A percentile compares a stretch with the other conserved stretches of the same genome.
Evolutionary conservation across 768 basidiomycete species (phyloP).

Genomic region (Leccinum fibrillosum): DNA sequence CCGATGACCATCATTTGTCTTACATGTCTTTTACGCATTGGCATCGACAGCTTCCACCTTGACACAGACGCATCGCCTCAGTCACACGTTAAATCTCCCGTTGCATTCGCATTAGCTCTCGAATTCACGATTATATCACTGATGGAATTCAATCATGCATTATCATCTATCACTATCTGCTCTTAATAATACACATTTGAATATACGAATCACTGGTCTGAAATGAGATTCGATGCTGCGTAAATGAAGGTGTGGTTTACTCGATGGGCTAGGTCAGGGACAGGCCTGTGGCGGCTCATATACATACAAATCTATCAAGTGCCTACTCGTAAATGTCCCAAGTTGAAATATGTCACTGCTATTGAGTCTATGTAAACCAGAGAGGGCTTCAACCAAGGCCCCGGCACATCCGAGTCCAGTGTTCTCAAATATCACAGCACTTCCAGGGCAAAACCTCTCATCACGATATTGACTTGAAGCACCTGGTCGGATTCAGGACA

Average conservation of each 20-base stretch:
- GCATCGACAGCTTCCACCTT: constrained; percentile 11
- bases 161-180: constrained; percentile 26
- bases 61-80: constrained; percentile 8
- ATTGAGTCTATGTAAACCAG: neutral
- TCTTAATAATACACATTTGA: constrained; percentile 24
- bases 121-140: constrained; percentile 21
- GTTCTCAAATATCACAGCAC: neutral
- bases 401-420: neutral
- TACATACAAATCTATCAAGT: neutral
- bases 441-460: neutral
- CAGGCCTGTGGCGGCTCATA: neutral
- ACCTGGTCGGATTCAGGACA: neutral
- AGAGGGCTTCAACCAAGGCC: neutral
- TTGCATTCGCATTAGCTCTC: constrained; percentile 18
- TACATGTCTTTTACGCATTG: constrained; percentile 19
- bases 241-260: neutral
- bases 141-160: constrained; percentile 27
- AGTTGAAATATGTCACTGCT: neutral
- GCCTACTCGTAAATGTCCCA: neutral
- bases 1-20: constrained; percentile 21
- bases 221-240: neutral
- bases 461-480: neutral
- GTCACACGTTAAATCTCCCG: constrained; percentile 12
- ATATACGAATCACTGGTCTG: neutral
- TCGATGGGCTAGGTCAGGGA: neutral